phyloP scores from a whole-genome alignment of 306 rosid genomes.

The Pyrus pyrifolia region DNA sequence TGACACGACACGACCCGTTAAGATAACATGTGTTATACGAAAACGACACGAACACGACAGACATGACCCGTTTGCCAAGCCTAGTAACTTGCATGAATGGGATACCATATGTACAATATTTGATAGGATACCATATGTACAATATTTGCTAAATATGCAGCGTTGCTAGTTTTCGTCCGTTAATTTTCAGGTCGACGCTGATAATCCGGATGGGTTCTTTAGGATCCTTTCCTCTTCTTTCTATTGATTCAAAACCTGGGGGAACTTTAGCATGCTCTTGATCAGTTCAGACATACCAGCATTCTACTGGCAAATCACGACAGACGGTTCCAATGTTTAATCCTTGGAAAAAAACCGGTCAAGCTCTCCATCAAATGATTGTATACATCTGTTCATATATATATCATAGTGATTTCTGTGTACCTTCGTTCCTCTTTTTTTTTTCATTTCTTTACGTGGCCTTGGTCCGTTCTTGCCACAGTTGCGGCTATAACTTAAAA shows the following conservation, averaged over 20 bases:
- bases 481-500: neutral
- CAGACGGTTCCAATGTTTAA: neutral
- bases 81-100: neutral
- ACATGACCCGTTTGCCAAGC: too few relatives aligned
- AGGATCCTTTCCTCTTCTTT: slow-evolving; percentile 84
- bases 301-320: neutral
- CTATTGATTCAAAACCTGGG: slow-evolving; percentile 35
- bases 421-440: neutral
- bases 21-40: too few relatives aligned
- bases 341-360: neutral
- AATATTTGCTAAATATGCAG: too few relatives aligned
- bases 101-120: neutral
- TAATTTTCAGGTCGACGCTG: slow-evolving; percentile 69
- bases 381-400: neutral
- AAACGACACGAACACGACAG: too few relatives aligned
- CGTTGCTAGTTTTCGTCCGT: slow-evolving; percentile 11
- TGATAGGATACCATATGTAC: neutral
- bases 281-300: neutral
- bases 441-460: neutral
- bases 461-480: neutral
- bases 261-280: neutral
- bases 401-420: neutral
- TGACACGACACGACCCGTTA: too few relatives aligned
- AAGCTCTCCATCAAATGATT: neutral
- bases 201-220: slow-evolving; percentile 93